Evolutionary conservation across 257 asterid genomes (phyloP).

Genomic region (Echites panduratus): DNA sequence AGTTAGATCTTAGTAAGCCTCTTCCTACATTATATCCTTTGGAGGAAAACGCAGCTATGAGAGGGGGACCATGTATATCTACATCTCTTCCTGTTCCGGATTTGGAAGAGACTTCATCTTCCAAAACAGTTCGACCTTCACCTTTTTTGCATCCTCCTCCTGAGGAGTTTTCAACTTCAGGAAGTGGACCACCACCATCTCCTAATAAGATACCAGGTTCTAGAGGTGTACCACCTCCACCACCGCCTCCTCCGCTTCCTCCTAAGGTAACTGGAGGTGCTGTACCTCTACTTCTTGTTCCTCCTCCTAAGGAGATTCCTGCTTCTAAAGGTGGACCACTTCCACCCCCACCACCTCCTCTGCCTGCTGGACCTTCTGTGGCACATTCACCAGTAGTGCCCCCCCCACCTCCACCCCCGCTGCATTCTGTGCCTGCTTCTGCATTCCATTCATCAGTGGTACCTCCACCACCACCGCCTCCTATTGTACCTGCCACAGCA

Average conservation of each 20-base stretch:
- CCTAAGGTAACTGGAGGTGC: conserved; percentile 6
- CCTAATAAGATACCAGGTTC: conserved; percentile 10
- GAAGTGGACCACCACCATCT: conserved; percentile 25
- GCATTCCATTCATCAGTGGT: conserved; percentile 27
- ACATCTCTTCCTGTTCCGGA: conserved; percentile 34
- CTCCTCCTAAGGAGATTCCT: conserved; percentile 15
- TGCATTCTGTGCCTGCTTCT: conserved; percentile 24
- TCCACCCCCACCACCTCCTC: conserved; percentile 22
- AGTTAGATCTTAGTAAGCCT: conserved; percentile 12
- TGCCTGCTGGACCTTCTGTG: conserved; percentile 17
- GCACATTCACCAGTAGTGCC: conserved; percentile 19
- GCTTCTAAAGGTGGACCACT: conserved; percentile 13
- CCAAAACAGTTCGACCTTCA: conserved; percentile 16
- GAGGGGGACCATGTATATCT: conserved; percentile 23
- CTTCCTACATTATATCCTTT: conserved; percentile 26
- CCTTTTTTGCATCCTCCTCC: conserved; percentile 24
- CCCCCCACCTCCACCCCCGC: conserved; percentile 41
- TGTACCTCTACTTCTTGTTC: conserved; percentile 23
- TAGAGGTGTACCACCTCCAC: conserved; percentile 13
- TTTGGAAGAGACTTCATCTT: not conserved
- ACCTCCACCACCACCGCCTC: conserved; percentile 45
- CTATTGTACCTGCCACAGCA: conserved; percentile 10
- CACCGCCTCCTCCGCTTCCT: conserved; percentile 20
- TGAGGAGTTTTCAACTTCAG: conserved; percentile 21
- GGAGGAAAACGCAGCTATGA: conserved; percentile 25